Evolutionary conservation across 495 filamentous ascomycete species (phyloP), one percentile per base, ranked within the genome.

Genomic region (Annulohypoxylon nitens): DNA sequence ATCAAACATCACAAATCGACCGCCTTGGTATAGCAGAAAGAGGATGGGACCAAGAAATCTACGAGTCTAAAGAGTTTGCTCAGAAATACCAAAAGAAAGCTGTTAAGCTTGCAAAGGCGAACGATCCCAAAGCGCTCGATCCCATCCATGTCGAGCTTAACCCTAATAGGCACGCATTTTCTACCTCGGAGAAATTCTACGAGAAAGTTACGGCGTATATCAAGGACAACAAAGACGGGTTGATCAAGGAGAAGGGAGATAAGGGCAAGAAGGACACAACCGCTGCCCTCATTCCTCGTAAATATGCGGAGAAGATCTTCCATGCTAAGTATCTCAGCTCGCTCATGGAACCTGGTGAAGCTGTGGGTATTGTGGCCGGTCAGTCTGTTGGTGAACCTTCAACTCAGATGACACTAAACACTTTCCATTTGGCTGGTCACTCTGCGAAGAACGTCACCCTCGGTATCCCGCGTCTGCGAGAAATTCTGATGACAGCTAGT

Each of bases 371-470:
- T 72, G 93, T 98, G 45, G 96, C 96, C 53, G 94, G 94, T 45
- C 96, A 99, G 83, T 97, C 95, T 39, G 90, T 99, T 55, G 96
- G 96, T 75, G 97, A 98, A 80, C 96, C 97, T 8, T 97, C 94
- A 14, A 99, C 96, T 11, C 96, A 99, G 81, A 98, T 99, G 97
- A 99, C 96, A n/a, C 83, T 99, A 59, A 99, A 99, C 79, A 99
- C 96, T 26, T 99, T 99, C 90, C 96, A 99, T 88, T 93, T 99
- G 87, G 96, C 96, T 76, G 96, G 96, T 79, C 97, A 98, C 86
- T 92, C 95, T 23, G 91, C 97, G 18, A 98, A 97, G 88, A 99
- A 99, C 87, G 96, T 99, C 76, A 99, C 96, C 3, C 88, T 98
- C 23, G 96, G 96, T 92, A 98, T 99, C 78, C 96, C 96, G 55